A percentile compares a stretch with the other conserved stretches of the same genome.
Evolutionary conservation across 176 grass and related monocot genomes (phyloP).

Genomic region (Tillandsia leiboldiana): DNA sequence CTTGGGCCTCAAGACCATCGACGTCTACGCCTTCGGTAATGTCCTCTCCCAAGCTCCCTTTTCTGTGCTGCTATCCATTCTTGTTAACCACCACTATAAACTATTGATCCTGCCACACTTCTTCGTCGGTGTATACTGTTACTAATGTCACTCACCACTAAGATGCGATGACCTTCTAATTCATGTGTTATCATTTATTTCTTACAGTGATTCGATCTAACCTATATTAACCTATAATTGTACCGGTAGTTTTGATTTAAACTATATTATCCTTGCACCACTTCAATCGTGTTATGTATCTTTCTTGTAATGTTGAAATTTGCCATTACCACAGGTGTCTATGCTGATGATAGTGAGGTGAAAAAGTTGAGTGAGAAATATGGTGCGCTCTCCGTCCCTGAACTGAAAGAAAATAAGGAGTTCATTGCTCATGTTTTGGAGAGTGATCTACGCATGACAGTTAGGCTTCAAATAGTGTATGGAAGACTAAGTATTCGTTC

Average conservation of each 20-base stretch:
- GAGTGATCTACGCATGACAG: slow-evolving; percentile 56
- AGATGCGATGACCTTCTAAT: background rate
- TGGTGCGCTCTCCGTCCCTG: slow-evolving; percentile 30
- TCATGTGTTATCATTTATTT: background rate
- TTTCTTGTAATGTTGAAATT: background rate
- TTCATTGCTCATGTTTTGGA: slow-evolving; percentile 49
- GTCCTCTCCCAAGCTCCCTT: background rate
- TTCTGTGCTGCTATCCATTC: background rate
- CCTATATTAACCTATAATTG: background rate
- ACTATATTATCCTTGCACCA: background rate
- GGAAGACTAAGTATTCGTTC: slow-evolving; percentile 56
- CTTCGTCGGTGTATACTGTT: background rate
- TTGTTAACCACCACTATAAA: no score
- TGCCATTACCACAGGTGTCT: slow-evolving; percentile 46
- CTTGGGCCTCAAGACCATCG: slow-evolving; percentile 71
- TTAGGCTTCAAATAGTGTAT: slow-evolving; percentile 85
- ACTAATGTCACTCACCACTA: background rate
- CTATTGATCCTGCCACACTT: no score
- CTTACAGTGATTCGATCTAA: background rate
- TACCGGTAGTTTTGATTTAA: background rate
- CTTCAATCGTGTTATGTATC: background rate
- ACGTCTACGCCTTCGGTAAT: slow-evolving; percentile 88
- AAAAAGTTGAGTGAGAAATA: slow-evolving; percentile 53
- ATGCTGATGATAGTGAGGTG: slow-evolving; percentile 58
- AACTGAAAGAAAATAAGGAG: slow-evolving; percentile 44